Evolutionary conservation across 805 yeast species (phyloP).

Genomic region (Danielozyma ontarioensis): DNA sequence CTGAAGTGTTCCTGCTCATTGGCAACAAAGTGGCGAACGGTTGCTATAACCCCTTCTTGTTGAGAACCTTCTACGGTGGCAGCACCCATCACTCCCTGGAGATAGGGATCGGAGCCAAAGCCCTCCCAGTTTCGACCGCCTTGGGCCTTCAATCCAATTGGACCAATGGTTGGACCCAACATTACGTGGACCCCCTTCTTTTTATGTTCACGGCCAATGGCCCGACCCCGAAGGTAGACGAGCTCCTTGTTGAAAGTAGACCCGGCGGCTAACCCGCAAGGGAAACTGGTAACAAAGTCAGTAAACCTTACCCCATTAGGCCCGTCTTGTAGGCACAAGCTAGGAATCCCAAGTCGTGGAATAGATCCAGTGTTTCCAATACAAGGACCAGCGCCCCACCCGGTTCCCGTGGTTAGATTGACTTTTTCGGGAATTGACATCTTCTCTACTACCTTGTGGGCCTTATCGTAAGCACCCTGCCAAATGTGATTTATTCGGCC

Average conservation of each 20-base stretch:
- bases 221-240: constrained; percentile 49
- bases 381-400: constrained; percentile 60
- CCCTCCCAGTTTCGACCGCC: constrained; percentile 67
- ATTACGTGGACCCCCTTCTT: constrained; percentile 51
- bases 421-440: constrained; percentile 57
- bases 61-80: constrained; percentile 53
- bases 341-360: constrained; percentile 49
- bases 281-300: constrained; percentile 52
- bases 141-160: constrained; percentile 55
- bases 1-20: constrained; percentile 62
- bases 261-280: constrained; percentile 56
- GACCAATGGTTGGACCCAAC: constrained; percentile 56
- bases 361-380: constrained; percentile 58
- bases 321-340: constrained; percentile 58
- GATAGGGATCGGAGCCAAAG: constrained; percentile 57
- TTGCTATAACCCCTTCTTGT: constrained; percentile 52
- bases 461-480: constrained; percentile 54
- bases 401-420: constrained; percentile 59
- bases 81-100: constrained; percentile 51
- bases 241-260: constrained; percentile 52
- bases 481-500: constrained; percentile 48
- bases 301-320: constrained; percentile 57
- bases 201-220: constrained; percentile 51
- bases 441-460: constrained; percentile 48
- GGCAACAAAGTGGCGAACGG: constrained; percentile 53